phyloP scores from a whole-genome alignment of 176 grass and related monocot species.

The Alopecurus myosuroides region DNA sequence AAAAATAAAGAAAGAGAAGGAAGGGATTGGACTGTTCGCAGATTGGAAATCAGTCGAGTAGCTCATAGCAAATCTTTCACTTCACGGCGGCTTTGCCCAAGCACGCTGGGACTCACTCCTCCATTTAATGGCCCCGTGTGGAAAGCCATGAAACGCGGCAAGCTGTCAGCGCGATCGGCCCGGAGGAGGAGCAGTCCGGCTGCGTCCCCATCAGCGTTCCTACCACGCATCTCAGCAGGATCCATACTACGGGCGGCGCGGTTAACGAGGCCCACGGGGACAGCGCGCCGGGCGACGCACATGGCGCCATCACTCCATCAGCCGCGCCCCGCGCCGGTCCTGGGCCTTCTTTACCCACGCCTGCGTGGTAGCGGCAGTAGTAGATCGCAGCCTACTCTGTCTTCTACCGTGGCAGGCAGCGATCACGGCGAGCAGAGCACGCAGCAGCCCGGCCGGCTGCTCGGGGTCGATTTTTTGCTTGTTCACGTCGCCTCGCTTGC shows the following conservation, averaged over 20 bases:
- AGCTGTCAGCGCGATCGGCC: background rate
- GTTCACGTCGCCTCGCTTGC: background rate
- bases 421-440: too few species aligned
- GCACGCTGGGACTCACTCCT: background rate
- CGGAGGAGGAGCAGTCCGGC: background rate
- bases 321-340: background rate
- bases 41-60: too few species aligned
- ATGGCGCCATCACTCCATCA: background rate
- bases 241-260: background rate
- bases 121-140: background rate
- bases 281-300: background rate
- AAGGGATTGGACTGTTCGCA: too few species aligned
- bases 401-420: background rate
- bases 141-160: conserved; percentile 1
- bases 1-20: too few species aligned
- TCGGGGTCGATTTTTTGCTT: background rate
- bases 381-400: background rate
- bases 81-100: background rate
- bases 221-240: background rate
- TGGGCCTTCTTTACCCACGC: background rate
- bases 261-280: background rate
- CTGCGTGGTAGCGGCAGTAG: background rate
- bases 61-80: too few species aligned
- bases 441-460: too few species aligned
- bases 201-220: background rate